Conservation (phyloP, 495 filamentous ascomycete species). For the Rusavskia elegans region DNA sequence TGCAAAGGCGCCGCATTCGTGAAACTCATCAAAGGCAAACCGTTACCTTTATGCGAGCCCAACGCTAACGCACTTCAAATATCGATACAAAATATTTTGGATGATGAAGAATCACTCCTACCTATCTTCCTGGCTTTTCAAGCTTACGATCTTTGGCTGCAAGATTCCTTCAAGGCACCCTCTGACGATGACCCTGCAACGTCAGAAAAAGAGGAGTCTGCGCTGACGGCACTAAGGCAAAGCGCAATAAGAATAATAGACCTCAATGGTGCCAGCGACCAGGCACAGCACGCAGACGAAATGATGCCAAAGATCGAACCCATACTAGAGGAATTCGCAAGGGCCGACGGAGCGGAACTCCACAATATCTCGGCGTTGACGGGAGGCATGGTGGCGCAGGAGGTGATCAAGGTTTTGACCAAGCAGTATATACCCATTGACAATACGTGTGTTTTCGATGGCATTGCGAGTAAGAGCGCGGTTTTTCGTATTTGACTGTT, state of each 20-base stretch:
- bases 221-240: too few relatives aligned
- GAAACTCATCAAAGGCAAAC: slow-evolving; percentile 59
- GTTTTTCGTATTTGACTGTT: slow-evolving; percentile 35
- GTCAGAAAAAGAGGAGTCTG: too few relatives aligned
- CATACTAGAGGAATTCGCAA: slow-evolving; percentile 44
- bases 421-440: slow-evolving; percentile 93
- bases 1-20: slow-evolving; percentile 93
- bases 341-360: slow-evolving; percentile 72
- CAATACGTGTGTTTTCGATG: slow-evolving; percentile 88
- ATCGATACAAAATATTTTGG: slow-evolving; percentile 4
- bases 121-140: slow-evolving; percentile 62
- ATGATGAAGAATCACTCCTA: slow-evolving; percentile 42
- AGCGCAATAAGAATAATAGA: too few relatives aligned
- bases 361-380: slow-evolving; percentile 88
- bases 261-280: too few relatives aligned
- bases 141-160: slow-evolving; percentile 31
- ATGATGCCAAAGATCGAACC: slow-evolving; percentile 3
- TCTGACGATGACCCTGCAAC: too few relatives aligned
- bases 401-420: slow-evolving; percentile 90
- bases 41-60: slow-evolving; percentile 15
- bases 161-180: too few relatives aligned
- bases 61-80: slow-evolving; percentile 17
- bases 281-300: too few relatives aligned
- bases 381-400: slow-evolving; percentile 87
- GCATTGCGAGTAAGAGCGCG: slow-evolving; percentile 61